Conservation (phyloP, 371 early-diverging fungal genomes). For the Mortierella sp. region DNA sequence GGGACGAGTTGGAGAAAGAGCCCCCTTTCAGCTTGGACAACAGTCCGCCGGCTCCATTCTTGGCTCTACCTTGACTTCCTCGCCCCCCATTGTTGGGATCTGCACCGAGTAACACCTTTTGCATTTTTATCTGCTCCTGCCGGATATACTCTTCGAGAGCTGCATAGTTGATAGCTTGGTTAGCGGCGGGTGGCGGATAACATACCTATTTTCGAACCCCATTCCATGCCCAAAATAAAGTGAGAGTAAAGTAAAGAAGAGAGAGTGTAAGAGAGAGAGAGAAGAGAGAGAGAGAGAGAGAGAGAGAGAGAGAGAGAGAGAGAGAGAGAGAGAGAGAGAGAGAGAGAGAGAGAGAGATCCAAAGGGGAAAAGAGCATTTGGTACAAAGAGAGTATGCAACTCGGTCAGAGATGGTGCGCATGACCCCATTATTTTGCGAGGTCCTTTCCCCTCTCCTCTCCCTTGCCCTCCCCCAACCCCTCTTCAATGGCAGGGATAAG, state of each 20-base stretch:
- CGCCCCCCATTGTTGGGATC: conserved; percentile 8
- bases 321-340: too few species aligned
- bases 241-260: too few species aligned
- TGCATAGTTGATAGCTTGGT: conserved; percentile 35
- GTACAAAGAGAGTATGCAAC: neutral
- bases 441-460: neutral
- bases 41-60: conserved; percentile 21
- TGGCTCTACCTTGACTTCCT: conserved; percentile 15
- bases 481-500: neutral
- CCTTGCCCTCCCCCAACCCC: too few species aligned
- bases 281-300: neutral
- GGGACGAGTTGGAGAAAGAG: conserved; percentile 22
- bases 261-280: neutral
- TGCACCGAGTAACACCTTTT: conserved; percentile 20
- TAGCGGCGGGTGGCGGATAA: conserved; percentile 31
- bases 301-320: too few species aligned
- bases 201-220: conserved; percentile 28
- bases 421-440: neutral
- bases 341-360: too few species aligned
- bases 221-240: neutral
- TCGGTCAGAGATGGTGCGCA: too few species aligned
- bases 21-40: conserved; percentile 32
- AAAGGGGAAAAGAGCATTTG: too few species aligned
- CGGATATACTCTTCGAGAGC: conserved; percentile 49
- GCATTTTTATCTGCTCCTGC: conserved; percentile 41